A percentile compares a stretch with the other conserved stretches of the same genome.
phyloP scores from a whole-genome alignment of 352 stramenopile species.

The Phytophthora citrophthora region DNA sequence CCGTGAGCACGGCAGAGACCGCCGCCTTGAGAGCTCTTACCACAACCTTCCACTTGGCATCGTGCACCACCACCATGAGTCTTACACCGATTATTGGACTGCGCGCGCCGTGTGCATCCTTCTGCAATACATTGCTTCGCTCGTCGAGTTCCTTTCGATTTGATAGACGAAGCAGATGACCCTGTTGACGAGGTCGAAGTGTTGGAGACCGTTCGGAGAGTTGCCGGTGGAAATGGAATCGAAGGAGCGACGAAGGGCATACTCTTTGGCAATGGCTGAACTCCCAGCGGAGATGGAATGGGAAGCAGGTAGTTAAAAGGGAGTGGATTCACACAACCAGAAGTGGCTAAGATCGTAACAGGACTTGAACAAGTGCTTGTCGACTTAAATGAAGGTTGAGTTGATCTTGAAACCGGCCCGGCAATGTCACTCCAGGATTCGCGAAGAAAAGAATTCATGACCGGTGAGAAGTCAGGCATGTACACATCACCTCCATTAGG shows the following conservation, averaged over 20 bases:
- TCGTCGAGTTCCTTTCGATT: constrained; percentile 37
- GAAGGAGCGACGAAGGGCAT: constrained; percentile 23
- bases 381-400: constrained; percentile 35
- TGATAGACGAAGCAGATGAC: constrained; percentile 34
- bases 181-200: constrained; percentile 32
- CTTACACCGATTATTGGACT: constrained; percentile 87
- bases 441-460: constrained; percentile 66
- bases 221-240: constrained; percentile 25
- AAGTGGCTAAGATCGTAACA: constrained; percentile 23
- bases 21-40: constrained; percentile 82
- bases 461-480: constrained; percentile 48
- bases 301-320: constrained; percentile 35
- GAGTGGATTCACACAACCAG: constrained; percentile 36
- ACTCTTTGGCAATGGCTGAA: constrained; percentile 18
- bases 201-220: constrained; percentile 30
- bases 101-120: constrained; percentile 63
- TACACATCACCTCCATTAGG: constrained; percentile 28
- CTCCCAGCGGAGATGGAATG: constrained; percentile 15
- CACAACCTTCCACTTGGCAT: constrained; percentile 69
- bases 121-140: constrained; percentile 76
- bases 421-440: constrained; percentile 67
- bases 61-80: constrained; percentile 78
- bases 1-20: constrained; percentile 53
- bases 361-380: constrained; percentile 6
- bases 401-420: constrained; percentile 28